These are phyloP conservation scores for Nidularia sp. DNA, from an alignment of 768 basidiomycete genomes.

Conservation along the genomic window DNA sequence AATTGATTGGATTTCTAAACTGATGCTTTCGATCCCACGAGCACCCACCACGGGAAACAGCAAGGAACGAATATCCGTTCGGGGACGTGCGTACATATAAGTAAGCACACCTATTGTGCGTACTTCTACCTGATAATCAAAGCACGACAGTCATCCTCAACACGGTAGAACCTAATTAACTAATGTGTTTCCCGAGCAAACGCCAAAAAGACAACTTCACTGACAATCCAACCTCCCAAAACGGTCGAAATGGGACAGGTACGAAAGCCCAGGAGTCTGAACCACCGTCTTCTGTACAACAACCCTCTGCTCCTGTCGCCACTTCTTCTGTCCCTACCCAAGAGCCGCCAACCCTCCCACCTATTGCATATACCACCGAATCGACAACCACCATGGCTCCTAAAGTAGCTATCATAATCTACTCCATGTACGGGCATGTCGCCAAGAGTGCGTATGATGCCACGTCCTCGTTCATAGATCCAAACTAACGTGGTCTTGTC, in stretches of 20 bases:
- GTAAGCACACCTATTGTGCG: not conserved
- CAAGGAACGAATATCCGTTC: not conserved
- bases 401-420: slow-evolving; percentile 56
- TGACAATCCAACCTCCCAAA: slow-evolving; percentile 6
- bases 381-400: slow-evolving; percentile 30
- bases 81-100: not conserved
- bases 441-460: slow-evolving; percentile 38
- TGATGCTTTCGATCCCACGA: not conserved
- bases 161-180: not conserved
- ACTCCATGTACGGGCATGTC: slow-evolving; percentile 61
- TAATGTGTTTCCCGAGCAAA: slow-evolving; percentile 21
- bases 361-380: slow-evolving; percentile 8
- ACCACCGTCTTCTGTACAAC: not conserved
- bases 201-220: slow-evolving; percentile 19
- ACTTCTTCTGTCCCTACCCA: not conserved
- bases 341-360: not conserved
- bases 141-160: not conserved
- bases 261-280: slow-evolving; percentile 11
- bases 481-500: not conserved
- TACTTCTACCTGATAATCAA: not conserved
- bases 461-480: not conserved
- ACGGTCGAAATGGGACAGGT: slow-evolving; percentile 6
- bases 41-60: not conserved
- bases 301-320: not conserved
- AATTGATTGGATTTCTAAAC: not conserved